A percentile compares a stretch with the other conserved stretches of the same genome.
Conservation (phyloP, 441 rosid genomes). For the Corymbia calophylla region DNA sequence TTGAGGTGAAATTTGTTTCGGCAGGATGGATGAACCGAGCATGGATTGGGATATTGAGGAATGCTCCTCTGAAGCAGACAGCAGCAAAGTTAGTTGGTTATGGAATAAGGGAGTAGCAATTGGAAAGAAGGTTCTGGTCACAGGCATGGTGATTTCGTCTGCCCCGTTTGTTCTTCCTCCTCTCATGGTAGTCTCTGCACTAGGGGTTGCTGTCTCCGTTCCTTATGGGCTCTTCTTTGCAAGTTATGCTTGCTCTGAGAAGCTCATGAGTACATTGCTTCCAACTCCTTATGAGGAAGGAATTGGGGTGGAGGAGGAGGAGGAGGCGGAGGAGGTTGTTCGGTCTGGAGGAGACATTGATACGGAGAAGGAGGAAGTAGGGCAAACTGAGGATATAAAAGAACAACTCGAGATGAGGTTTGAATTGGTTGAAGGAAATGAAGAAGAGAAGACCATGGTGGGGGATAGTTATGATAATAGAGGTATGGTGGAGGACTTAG, state of each 20-base stretch:
- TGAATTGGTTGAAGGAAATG: conserved; percentile 8
- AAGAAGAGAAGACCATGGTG: not conserved
- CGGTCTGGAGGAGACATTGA: not conserved
- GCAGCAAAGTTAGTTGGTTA: conserved; percentile 33
- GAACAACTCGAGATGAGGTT: conserved; percentile 10
- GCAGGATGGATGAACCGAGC: conserved; percentile 6
- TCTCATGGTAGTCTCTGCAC: conserved; percentile 38
- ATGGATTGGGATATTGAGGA: conserved; percentile 25
- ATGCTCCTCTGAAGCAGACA: conserved; percentile 9
- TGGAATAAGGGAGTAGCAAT: conserved; percentile 36
- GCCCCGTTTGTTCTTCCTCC: conserved; percentile 71
- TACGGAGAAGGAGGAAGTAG: conserved; percentile 23
- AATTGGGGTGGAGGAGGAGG: not conserved
- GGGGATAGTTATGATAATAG: not conserved
- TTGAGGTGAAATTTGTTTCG: not conserved
- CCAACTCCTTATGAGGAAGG: conserved; percentile 16
- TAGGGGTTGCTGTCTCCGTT: conserved; percentile 57
- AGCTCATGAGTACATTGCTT: conserved; percentile 56
- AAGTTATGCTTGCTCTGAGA: conserved; percentile 68
- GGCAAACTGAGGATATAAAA: conserved; percentile 9
- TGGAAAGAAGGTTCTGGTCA: conserved; percentile 59
- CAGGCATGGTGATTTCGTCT: conserved; percentile 53
- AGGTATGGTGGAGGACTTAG: not conserved
- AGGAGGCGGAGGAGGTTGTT: not conserved
- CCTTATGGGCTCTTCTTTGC: conserved; percentile 67